Percentiles rank a stretch among this genome's conserved stretches.
phyloP scores from a whole-genome alignment of 1,284 basidiomycete species.

The Ganoderma boninense region DNA sequence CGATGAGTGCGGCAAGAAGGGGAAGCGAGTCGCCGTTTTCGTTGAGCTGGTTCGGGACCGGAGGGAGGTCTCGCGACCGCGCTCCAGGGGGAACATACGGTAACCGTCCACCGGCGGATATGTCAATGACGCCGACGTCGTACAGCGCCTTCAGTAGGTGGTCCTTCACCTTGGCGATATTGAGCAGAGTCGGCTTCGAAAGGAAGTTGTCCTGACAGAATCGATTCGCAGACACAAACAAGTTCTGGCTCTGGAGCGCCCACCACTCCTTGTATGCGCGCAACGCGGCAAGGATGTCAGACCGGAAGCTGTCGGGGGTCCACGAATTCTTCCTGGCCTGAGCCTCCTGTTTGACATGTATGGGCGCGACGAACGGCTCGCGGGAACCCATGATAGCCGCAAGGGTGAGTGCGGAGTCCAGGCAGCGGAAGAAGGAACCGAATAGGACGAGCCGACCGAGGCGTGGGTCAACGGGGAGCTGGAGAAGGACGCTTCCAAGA shows the following conservation, averaged over 20 bases:
- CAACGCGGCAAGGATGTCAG: constrained; percentile 86
- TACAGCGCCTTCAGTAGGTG: constrained; percentile 85
- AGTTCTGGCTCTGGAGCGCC: constrained; percentile 69
- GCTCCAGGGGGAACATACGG: constrained; percentile 35
- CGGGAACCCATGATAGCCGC: constrained; percentile 92
- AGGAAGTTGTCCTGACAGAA: constrained; percentile 93
- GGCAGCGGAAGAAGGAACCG: constrained; percentile 93
- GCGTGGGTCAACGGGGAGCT: constrained; percentile 90
- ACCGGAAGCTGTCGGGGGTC: constrained; percentile 83
- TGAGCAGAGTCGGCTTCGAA: constrained; percentile 82
- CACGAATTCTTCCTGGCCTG: constrained; percentile 82
- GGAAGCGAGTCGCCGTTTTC: constrained; percentile 81
- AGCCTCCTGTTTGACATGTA: constrained; percentile 71
- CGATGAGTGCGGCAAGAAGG: constrained; percentile 87
- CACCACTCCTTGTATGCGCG: constrained; percentile 89
- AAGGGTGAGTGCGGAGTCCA: constrained; percentile 89
- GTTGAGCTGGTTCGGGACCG: constrained; percentile 77
- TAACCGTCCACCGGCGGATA: constrained; percentile 71
- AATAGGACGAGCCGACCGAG: constrained; percentile 92
- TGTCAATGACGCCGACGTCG: constrained; percentile 83
- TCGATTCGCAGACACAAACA: constrained; percentile 71
- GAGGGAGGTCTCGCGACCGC: constrained; percentile 39
- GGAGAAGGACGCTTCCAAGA: constrained; percentile 88
- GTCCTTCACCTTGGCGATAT: constrained; percentile 87
- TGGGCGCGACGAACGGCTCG: constrained; percentile 90